A percentile compares a stretch with the other conserved stretches of the same genome.
Conservation (phyloP, 2,329 filamentous ascomycete genomes). For the Biscogniauxia marginata region DNA sequence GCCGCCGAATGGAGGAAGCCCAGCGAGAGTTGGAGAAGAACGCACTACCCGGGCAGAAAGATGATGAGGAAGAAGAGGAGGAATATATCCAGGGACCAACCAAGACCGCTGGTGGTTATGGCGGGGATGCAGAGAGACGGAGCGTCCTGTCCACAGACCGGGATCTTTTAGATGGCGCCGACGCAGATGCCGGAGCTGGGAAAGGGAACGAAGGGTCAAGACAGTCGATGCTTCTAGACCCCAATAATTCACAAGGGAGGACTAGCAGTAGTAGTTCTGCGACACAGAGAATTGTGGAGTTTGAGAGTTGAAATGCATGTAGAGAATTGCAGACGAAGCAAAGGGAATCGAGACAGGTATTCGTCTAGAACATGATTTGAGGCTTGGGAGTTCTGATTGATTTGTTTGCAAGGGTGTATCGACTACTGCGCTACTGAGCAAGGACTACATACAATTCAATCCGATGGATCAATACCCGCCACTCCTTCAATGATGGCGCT, state of each 20-base stretch:
- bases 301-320: conserved; percentile 39
- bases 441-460: conserved; percentile 21
- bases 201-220: conserved; percentile 33
- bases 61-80: conserved; percentile 69
- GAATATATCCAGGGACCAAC: conserved; percentile 49
- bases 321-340: conserved; percentile 16
- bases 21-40: conserved; percentile 88
- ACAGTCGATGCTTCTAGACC: conserved; percentile 25
- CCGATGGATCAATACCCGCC: conserved; percentile 15
- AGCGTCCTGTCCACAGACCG: conserved; percentile 66
- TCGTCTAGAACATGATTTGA: conserved; percentile 27
- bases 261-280: conserved; percentile 26
- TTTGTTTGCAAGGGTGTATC: conserved; percentile 18
- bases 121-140: conserved; percentile 59
- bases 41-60: conserved; percentile 60
- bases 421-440: conserved; percentile 17
- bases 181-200: conserved; percentile 61
- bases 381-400: conserved; percentile 16
- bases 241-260: conserved; percentile 24
- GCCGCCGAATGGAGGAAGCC: conserved; percentile 91
- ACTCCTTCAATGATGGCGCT: conserved; percentile 8
- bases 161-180: conserved; percentile 71
- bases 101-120: conserved; percentile 40
- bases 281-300: conserved; percentile 45
- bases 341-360: conserved; percentile 21